phyloP scores from a whole-genome alignment of 768 basidiomycete species.

The Aureoboletus auriporus region DNA sequence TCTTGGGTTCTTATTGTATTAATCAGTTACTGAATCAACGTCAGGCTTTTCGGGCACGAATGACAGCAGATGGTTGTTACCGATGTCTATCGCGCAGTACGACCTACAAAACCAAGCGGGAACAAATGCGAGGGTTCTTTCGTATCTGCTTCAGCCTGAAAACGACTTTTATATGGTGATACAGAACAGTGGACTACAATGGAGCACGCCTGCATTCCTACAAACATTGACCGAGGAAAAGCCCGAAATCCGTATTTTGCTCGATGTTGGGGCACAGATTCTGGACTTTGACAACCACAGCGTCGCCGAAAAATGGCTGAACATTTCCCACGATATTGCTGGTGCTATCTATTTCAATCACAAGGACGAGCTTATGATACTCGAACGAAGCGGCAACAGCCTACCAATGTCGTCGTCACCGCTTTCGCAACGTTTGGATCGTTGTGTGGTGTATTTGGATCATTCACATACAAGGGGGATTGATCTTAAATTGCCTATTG shows the following conservation, averaged over 20 bases:
- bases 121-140: constrained; percentile 40
- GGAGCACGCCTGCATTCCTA: constrained; percentile 22
- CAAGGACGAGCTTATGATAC: constrained; percentile 30
- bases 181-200: constrained; percentile 24
- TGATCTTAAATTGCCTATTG: too few relatives aligned
- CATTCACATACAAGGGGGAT: too few relatives aligned
- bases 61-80: constrained; percentile 32
- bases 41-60: constrained; percentile 49
- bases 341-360: constrained; percentile 41
- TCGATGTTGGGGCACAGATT: constrained; percentile 54
- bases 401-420: too few relatives aligned
- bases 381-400: constrained; percentile 33
- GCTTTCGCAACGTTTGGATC: too few relatives aligned
- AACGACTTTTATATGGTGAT: constrained; percentile 31
- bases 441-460: too few relatives aligned
- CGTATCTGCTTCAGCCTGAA: constrained; percentile 22
- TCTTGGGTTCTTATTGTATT: too few relatives aligned
- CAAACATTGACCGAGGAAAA: constrained; percentile 26
- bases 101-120: constrained; percentile 35
- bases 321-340: constrained; percentile 19
- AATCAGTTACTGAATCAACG: constrained; percentile 10
- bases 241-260: constrained; percentile 38
- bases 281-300: constrained; percentile 41
- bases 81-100: constrained; percentile 6
- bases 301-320: constrained; percentile 25